Percentiles rank a stretch among this genome's conserved stretches.
Evolutionary conservation across 495 filamentous ascomycete species (phyloP).

Genomic region (Penicillium longicatenatum): DNA sequence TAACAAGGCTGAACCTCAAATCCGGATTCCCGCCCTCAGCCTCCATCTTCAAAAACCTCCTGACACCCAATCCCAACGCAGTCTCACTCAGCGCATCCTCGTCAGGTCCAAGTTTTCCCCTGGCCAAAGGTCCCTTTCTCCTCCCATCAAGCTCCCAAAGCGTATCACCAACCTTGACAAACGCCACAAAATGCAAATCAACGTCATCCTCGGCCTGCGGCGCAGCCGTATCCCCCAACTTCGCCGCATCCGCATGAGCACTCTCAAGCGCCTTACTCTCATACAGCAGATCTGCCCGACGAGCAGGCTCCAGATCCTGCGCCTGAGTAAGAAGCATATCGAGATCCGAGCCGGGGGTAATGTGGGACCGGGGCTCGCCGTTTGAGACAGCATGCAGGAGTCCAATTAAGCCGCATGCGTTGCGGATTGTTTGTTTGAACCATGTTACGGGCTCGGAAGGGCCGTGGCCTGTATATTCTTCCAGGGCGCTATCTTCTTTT

Average conservation of each 20-base stretch:
- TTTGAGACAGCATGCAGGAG: constrained; percentile 75
- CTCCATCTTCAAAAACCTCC: constrained; percentile 65
- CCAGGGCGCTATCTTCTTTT: constrained; percentile 60
- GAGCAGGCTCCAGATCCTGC: constrained; percentile 44
- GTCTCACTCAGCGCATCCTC: constrained; percentile 72
- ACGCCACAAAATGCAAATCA: constrained; percentile 82
- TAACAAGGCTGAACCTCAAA: constrained; percentile 74
- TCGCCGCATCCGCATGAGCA: constrained; percentile 72
- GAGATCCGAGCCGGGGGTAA: constrained; percentile 48
- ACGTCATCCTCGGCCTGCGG: constrained; percentile 68
- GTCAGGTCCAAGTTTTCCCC: constrained; percentile 51
- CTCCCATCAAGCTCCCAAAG: constrained; percentile 87
- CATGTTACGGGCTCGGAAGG: constrained; percentile 68
- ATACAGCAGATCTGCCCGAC: constrained; percentile 73
- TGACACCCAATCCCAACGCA: constrained; percentile 61
- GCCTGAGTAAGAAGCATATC: constrained; percentile 49
- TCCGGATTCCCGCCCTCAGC: constrained; percentile 58
- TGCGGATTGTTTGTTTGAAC: constrained; percentile 89
- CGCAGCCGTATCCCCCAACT: constrained; percentile 69
- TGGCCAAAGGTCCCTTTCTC: constrained; percentile 67
- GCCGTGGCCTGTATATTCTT: constrained; percentile 54
- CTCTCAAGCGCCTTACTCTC: constrained; percentile 67
- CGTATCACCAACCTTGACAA: constrained; percentile 73
- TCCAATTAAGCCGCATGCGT: constrained; percentile 85
- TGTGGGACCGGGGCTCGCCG: constrained; percentile 49